Conservation (phyloP, 2,329 filamentous ascomycete genomes). For the Emericellopsis atlantica region DNA sequence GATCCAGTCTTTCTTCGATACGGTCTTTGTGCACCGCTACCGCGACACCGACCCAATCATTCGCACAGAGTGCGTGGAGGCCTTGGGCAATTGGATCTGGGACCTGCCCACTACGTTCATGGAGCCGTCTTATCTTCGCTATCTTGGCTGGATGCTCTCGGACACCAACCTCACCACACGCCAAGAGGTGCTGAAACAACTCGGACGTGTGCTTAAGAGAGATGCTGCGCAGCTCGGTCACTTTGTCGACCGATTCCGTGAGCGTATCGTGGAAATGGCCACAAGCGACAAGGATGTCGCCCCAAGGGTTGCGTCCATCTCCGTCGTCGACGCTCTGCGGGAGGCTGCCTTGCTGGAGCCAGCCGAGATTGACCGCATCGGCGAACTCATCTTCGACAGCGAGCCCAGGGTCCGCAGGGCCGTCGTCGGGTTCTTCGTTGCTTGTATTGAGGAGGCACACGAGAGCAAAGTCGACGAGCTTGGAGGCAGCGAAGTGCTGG, state of each 20-base stretch:
- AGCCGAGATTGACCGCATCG: conserved; percentile 78
- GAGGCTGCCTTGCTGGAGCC: conserved; percentile 81
- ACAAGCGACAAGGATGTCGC: conserved; percentile 69
- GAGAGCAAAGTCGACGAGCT: conserved; percentile 72
- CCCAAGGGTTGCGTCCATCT: conserved; percentile 70
- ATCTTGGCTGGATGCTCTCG: conserved; percentile 90
- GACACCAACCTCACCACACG: conserved; percentile 65
- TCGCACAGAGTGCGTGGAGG: conserved; percentile 75
- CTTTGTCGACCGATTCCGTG: conserved; percentile 85
- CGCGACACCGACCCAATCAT: conserved; percentile 87
- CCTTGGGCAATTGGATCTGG: conserved; percentile 80
- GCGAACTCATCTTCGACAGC: conserved; percentile 77
- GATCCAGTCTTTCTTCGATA: conserved; percentile 80
- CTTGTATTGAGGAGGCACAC: conserved; percentile 72
- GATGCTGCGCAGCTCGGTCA: conserved; percentile 74
- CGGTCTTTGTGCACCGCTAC: conserved; percentile 90
- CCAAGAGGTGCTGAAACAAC: conserved; percentile 75
- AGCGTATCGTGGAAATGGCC: conserved; percentile 84
- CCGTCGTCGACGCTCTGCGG: conserved; percentile 70
- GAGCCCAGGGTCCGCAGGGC: conserved; percentile 78
- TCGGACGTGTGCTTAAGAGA: conserved; percentile 67
- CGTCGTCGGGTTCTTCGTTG: conserved; percentile 80
- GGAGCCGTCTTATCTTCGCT: conserved; percentile 80
- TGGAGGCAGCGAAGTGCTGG: conserved; percentile 63
- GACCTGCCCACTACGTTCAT: conserved; percentile 79